Evolutionary conservation across 352 stramenopile genomes (phyloP), one percentile per base, ranked within the genome.

Genomic region (Peronospora farinosa): DNA sequence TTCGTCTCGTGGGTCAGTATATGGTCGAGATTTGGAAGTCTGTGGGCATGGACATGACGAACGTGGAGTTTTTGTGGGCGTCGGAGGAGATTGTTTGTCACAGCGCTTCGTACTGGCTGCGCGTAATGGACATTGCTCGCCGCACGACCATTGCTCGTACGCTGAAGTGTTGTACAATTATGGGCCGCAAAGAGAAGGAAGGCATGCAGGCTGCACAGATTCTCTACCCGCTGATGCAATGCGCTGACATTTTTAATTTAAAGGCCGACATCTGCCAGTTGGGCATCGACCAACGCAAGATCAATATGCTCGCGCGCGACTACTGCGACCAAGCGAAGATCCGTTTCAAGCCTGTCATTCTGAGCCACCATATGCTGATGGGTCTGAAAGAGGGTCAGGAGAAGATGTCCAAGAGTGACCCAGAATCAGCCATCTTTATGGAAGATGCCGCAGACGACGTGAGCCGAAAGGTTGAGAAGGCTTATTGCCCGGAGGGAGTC

Each of bases 21-120:
- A 94, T 99, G 63, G 97, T 99, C 48, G 95, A 99, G 69, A 98
- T 99, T 53, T 99, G 97, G 97, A 98, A 98, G 70, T 97, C 96
- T 38, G 92, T 96, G 27, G 96, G 97, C 17, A 99, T 99, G 97
- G 86, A 99, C 76, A 95, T 99, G 70, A 86, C 86, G 53, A 98
- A 98, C 74, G 96, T 99, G 9, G 79, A 98, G 69, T 99, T 99
- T 67, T 88, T 98, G 15, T 99, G 96, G 96, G 96, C 96, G 11
- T 98, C 88, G 27, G 81, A 98, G 58, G 92, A 98, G 66, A 97
- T 97, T 59, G 95, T 96, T 63, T 55, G 67, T 16, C 77, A 94
- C 53, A 84, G 86, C 40, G 77, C 78, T 32, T 85, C 80, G 57
- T 97, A 97, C 79, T 97, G 92, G 92, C 65, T 87, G 39, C 85